Evolutionary conservation across 177 flowering plant species (phyloP), one percentile per base, ranked within the genome.

Genomic region (Telopea speciosissima): DNA sequence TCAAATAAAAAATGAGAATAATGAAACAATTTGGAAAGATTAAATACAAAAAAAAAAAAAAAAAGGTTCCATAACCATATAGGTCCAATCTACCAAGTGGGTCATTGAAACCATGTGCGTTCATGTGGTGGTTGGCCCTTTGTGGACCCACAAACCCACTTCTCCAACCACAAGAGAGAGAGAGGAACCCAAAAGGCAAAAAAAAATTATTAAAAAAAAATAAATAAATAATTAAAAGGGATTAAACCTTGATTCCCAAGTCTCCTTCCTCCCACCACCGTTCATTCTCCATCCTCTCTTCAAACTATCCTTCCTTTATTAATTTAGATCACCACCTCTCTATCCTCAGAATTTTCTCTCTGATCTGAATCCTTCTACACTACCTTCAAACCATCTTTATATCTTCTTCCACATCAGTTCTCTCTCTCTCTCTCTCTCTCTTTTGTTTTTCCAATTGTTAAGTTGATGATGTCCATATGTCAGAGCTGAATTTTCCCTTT

Each of bases 91-190:
- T 65, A 26, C 68, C 80, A 79, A 82, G 80, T 83, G 81, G 84
- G 83, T 72, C 77, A 79, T 70, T 67, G 77, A 74, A 79, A 80
- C 81, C 90, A 87, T 87, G 90, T 87, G 90, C 87, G 56, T 70
- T 77, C 90, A 87, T 87, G 85, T 87, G 90, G 87, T 85, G 72
- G 90, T 83, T 85, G 85, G 83, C 77, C 78, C 81, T 71, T 69
- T 74, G 70, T 56, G 74, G 81, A 68, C 73, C 84, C 84, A 67
- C 75, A 66, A 74, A 68, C 58, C 75, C 64, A 68, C 84, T 75
- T 75, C 80, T 74, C 79, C 80, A 78, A 75, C 73, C 64, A 77
- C 23, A 52, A 45, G 63, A n/a, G 69, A 24, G 45, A 24, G 62
- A 65, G 65, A 67, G 19, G 49, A 28, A 36, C 40, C 45, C 19